A percentile compares a stretch with the other conserved stretches of the same genome.
These are phyloP conservation scores for Tuber calosporum DNA, from an alignment of 495 filamentous ascomycete genomes.

Conservation along the genomic window DNA sequence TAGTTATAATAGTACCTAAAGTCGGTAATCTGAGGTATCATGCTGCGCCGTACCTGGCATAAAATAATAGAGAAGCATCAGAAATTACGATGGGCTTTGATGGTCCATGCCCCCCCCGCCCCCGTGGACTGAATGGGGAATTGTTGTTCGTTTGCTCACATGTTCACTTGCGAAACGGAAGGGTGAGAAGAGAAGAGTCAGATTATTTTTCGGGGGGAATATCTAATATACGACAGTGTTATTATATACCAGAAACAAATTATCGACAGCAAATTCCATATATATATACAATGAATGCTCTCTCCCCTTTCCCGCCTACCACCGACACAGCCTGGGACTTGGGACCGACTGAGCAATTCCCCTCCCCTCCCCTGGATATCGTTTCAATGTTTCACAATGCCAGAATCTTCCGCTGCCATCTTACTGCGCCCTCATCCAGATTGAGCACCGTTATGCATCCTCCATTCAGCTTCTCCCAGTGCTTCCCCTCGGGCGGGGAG, in stretches of 20 bases:
- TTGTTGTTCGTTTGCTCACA: neutral
- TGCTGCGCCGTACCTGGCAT: neutral
- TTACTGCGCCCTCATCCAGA: neutral
- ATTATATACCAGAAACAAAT: neutral
- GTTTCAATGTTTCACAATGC: neutral
- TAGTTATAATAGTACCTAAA: neutral
- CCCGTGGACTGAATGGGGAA: neutral
- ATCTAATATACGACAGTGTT: neutral
- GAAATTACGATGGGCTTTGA: neutral
- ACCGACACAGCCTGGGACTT: neutral
- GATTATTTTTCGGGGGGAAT: neutral
- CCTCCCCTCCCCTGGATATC: no score
- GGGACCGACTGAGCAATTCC: neutral
- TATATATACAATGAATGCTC: neutral
- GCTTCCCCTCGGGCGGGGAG: slow-evolving; percentile 18
- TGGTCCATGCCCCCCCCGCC: neutral
- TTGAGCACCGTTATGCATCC: neutral
- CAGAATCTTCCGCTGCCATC: neutral
- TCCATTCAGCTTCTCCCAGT: slow-evolving; percentile 27
- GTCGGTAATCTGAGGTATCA: neutral
- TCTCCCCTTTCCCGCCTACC: neutral
- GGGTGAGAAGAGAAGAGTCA: neutral
- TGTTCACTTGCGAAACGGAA: neutral
- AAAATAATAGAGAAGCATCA: neutral
- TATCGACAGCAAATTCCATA: neutral